Percentiles rank a stretch among this genome's conserved stretches.
phyloP scores from a whole-genome alignment of 306 rosid genomes.

The Fragaria iinumae region DNA sequence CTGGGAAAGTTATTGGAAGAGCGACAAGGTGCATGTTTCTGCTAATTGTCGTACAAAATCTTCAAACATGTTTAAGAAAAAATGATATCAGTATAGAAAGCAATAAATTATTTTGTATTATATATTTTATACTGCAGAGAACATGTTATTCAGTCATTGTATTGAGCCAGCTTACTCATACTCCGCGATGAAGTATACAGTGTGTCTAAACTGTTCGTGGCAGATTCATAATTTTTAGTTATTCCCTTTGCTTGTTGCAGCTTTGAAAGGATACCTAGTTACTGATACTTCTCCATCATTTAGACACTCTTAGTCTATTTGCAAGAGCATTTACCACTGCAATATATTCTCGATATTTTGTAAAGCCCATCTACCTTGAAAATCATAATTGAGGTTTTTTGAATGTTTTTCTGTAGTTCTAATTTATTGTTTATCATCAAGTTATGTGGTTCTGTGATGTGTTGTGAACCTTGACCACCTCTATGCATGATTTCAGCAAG shows the following conservation, averaged over 20 bases:
- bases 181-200: not conserved
- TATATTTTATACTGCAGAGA: not conserved
- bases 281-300: not conserved
- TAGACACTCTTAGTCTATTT: not conserved
- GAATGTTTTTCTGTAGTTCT: not conserved
- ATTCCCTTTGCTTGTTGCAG: not conserved
- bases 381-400: not conserved
- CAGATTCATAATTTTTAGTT: not conserved
- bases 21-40: conserved; percentile 67
- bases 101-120: not conserved
- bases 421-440: not conserved
- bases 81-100: not conserved
- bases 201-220: not conserved
- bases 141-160: not conserved
- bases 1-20: conserved; percentile 82
- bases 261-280: not conserved
- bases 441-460: conserved; percentile 20
- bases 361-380: not conserved
- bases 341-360: not conserved
- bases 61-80: not conserved
- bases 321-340: not conserved
- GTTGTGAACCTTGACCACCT: conserved; percentile 26
- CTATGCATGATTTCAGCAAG: conserved; percentile 60
- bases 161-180: not conserved
- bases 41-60: not conserved